Evolutionary conservation across 2,329 filamentous ascomycete genomes (phyloP).

Genomic region (Didymella sp.): DNA sequence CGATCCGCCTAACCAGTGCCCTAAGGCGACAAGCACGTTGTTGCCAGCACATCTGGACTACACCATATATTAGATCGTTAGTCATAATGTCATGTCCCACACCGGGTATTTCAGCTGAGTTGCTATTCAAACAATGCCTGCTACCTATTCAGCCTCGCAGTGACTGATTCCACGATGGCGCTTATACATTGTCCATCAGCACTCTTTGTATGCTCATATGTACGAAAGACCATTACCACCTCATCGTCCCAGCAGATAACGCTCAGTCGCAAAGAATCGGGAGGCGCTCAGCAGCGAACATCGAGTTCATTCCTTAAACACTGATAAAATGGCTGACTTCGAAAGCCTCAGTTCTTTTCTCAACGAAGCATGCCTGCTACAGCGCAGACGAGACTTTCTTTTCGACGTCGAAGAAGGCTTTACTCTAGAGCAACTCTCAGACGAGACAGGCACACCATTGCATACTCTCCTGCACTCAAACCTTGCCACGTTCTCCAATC

Average conservation of each 20-base stretch:
- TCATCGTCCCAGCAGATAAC: background rate
- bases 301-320: background rate
- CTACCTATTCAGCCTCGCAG: background rate
- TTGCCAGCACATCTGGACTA: background rate
- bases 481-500: background rate
- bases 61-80: background rate
- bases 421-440: background rate
- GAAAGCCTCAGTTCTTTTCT: background rate
- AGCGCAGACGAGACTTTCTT: background rate
- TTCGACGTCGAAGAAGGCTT: background rate
- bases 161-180: background rate
- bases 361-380: background rate
- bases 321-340: background rate
- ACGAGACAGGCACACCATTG: background rate
- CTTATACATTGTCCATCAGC: background rate
- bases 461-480: background rate
- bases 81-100: background rate
- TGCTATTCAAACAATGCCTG: background rate
- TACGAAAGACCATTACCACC: background rate
- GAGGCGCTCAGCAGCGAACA: background rate
- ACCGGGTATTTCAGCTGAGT: background rate
- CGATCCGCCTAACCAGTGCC: background rate
- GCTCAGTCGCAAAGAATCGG: background rate
- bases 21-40: background rate
- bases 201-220: background rate